Evolutionary conservation across 23 red algal genomes (phyloP).

Genomic region (Cyanidiococcus yangmingshanensis): DNA sequence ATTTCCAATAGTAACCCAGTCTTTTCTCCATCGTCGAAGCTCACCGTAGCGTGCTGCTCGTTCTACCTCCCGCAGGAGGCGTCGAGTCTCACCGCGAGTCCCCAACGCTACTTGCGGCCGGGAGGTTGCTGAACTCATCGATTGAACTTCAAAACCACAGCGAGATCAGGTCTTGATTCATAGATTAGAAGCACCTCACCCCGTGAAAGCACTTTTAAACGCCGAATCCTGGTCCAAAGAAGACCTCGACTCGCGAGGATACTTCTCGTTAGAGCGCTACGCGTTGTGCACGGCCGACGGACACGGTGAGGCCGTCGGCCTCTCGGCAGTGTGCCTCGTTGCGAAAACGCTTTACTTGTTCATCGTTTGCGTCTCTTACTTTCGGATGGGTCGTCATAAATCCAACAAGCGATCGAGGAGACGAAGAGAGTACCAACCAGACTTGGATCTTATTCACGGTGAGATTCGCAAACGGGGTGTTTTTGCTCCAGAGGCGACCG

Average conservation of each 20-base stretch:
- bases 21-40: background rate
- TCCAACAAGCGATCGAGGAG: background rate
- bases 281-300: no score
- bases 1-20: slow-evolving; percentile 5
- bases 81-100: slow-evolving; percentile 12
- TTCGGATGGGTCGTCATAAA: background rate
- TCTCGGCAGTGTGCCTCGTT: no score
- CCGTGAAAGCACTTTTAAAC: no score
- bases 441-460: background rate
- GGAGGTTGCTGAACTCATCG: background rate
- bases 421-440: background rate
- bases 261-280: no score
- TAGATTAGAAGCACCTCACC: no score
- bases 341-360: background rate
- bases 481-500: background rate
- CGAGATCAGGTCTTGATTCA: no score
- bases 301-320: no score
- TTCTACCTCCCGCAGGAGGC: slow-evolving; percentile 15
- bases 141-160: no score
- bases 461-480: background rate
- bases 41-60: background rate
- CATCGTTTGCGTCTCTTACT: background rate
- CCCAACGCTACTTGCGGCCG: background rate
- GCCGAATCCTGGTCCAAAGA: no score
- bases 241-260: no score